phyloP scores from a whole-genome alignment of 2,329 filamentous ascomycete genomes.

The Verticillium klebahnii region DNA sequence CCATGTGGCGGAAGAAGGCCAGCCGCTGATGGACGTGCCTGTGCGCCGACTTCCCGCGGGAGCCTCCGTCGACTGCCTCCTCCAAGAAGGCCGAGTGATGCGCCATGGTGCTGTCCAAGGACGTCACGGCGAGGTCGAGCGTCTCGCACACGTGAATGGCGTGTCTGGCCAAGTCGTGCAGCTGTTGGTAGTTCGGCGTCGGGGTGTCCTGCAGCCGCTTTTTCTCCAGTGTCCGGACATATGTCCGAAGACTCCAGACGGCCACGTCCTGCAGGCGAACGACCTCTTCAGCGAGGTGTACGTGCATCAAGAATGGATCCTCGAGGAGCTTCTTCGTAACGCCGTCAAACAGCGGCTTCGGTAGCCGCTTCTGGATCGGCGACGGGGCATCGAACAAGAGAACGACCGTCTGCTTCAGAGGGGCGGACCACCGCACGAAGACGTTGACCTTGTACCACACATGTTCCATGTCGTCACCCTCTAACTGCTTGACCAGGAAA shows the following conservation, averaged over 20 bases:
- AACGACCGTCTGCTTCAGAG: constrained; percentile 18
- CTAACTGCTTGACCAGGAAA: constrained; percentile 24
- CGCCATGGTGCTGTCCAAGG: constrained; percentile 23
- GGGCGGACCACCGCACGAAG: constrained; percentile 20
- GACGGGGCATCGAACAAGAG: constrained; percentile 23
- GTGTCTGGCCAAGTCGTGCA: constrained; percentile 39
- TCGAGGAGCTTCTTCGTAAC: constrained; percentile 6
- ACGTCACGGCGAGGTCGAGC: constrained; percentile 27
- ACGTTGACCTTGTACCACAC: constrained; percentile 30
- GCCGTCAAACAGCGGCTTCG: not conserved
- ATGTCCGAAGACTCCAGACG: constrained; percentile 33
- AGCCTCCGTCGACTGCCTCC: not conserved
- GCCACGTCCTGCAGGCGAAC: constrained; percentile 24
- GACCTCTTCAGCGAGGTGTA: constrained; percentile 22
- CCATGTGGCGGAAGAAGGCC: constrained; percentile 24
- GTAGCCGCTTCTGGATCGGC: not conserved
- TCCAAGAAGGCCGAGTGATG: constrained; percentile 22
- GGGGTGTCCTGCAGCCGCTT: not conserved
- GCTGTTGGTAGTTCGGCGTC: not conserved
- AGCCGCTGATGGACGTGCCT: constrained; percentile 23
- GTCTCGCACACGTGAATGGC: constrained; percentile 40
- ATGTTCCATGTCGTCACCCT: constrained; percentile 15
- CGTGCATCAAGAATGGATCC: constrained; percentile 33
- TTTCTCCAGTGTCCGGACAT: constrained; percentile 28
- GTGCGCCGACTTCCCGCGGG: constrained; percentile 5